These are phyloP conservation scores for Trichoderma sp. DNA, from an alignment of 2,329 filamentous ascomycete genomes.

Conservation along the genomic window DNA sequence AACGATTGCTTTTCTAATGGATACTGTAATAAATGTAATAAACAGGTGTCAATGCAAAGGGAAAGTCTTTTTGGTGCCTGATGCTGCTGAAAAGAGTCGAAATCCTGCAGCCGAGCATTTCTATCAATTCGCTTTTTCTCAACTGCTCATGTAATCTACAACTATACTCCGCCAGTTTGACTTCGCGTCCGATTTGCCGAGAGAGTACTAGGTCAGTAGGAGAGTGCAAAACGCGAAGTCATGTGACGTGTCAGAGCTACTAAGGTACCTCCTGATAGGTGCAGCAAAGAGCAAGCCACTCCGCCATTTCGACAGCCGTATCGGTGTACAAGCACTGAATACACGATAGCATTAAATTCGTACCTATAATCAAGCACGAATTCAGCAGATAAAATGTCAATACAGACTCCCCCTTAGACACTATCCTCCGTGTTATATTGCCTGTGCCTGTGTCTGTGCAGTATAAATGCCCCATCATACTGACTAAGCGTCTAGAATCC, in stretches of 20 bases:
- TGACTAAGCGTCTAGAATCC: background rate
- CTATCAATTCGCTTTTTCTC: background rate
- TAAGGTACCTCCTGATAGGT: no score
- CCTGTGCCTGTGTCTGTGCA: background rate
- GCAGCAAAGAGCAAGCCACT: background rate
- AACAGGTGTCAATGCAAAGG: background rate
- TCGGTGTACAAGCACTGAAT: background rate
- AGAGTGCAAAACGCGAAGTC: constrained; percentile 2
- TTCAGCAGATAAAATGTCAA: background rate
- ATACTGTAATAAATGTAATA: no score
- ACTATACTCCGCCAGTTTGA: background rate
- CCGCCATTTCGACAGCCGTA: background rate
- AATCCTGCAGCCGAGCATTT: background rate
- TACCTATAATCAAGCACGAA: background rate
- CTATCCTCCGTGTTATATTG: background rate
- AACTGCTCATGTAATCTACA: background rate
- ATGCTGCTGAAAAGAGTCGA: background rate
- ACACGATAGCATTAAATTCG: background rate
- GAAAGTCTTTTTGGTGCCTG: background rate
- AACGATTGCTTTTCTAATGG: background rate
- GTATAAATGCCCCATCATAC: background rate
- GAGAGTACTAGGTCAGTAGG: background rate
- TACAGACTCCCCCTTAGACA: background rate
- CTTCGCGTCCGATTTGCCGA: background rate
- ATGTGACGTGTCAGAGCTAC: background rate